phyloP scores from a whole-genome alignment of 768 basidiomycete genomes.

The Mycena indigotica region DNA sequence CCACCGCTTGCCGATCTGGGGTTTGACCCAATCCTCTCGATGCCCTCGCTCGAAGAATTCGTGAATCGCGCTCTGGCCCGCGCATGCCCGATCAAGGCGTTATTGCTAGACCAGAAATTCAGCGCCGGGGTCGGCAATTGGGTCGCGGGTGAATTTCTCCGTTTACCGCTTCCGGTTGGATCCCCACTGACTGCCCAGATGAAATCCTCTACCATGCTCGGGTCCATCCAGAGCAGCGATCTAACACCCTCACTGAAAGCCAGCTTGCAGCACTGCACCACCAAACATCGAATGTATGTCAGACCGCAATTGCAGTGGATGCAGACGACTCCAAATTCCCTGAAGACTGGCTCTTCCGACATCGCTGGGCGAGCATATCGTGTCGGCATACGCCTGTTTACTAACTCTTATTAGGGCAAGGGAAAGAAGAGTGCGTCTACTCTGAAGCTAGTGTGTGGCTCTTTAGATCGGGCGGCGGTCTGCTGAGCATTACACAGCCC shows the following conservation, averaged over 20 bases:
- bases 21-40: conserved; percentile 74
- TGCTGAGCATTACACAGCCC: conserved; percentile 44
- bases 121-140: conserved; percentile 83
- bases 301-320: conserved; percentile 64
- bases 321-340: conserved; percentile 73
- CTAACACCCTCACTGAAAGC: conserved; percentile 51
- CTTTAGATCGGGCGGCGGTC: conserved; percentile 4
- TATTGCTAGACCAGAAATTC: conserved; percentile 80
- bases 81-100: conserved; percentile 67
- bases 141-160: conserved; percentile 60
- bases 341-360: conserved; percentile 64
- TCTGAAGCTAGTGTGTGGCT: conserved; percentile 49
- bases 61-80: conserved; percentile 49
- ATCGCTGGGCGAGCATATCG: conserved; percentile 58
- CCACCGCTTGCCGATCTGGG: conserved; percentile 73
- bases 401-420: conserved; percentile 48
- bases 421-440: conserved; percentile 53
- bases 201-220: conserved; percentile 75
- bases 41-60: conserved; percentile 62
- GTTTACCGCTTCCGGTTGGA: conserved; percentile 12
- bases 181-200: conserved; percentile 38
- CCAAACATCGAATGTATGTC: conserved; percentile 57
- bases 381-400: background rate
- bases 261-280: conserved; percentile 55
- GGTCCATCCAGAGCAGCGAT: conserved; percentile 72